phyloP scores from a whole-genome alignment of 1,284 basidiomycete genomes.

The Ceratobasidium sp. region DNA sequence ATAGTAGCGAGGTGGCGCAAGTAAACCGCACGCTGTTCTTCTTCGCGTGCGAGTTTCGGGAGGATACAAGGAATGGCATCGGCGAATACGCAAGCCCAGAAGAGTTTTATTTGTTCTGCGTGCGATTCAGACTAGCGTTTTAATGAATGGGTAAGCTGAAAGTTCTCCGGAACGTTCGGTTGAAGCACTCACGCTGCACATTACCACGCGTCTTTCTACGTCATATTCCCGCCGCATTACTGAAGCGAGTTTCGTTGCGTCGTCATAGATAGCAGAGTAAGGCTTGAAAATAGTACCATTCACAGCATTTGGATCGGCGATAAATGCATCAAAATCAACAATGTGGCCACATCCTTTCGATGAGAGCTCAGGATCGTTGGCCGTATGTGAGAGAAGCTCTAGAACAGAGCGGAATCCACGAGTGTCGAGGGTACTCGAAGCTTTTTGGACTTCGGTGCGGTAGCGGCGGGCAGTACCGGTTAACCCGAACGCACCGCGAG shows the following conservation, averaged over 20 bases:
- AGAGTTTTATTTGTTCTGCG: conserved; percentile 9
- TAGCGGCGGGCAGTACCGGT: too few species aligned
- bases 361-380: background rate
- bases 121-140: conserved; percentile 4
- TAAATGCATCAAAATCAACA: background rate
- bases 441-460: too few species aligned
- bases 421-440: background rate
- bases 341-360: conserved; percentile 13
- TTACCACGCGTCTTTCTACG: conserved; percentile 1
- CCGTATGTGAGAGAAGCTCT: background rate
- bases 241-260: background rate
- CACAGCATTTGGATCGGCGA: background rate
- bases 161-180: too few species aligned
- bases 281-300: background rate
- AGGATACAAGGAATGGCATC: conserved; percentile 14
- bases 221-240: background rate
- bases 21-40: conserved; percentile 3
- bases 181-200: conserved; percentile 8
- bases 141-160: too few species aligned
- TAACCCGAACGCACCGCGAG: too few species aligned
- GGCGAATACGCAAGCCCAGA: conserved; percentile 9
- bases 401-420: background rate
- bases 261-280: background rate
- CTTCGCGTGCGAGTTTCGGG: conserved; percentile 1
- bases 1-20: conserved; percentile 8